phyloP scores from a whole-genome alignment of 345 rosid genomes.

The Citrus sinensis region DNA sequence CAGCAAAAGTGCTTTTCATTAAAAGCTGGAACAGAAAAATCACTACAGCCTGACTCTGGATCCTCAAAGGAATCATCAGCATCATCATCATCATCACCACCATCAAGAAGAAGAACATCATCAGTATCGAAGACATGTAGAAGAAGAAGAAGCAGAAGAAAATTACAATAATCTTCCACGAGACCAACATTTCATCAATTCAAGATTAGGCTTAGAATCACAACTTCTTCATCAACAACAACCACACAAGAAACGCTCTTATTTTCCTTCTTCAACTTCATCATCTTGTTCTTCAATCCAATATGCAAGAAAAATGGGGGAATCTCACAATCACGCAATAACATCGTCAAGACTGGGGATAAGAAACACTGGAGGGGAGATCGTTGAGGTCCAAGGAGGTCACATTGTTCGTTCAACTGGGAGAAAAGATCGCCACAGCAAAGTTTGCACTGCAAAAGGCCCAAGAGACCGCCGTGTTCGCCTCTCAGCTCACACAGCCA shows the following conservation, averaged over 20 bases:
- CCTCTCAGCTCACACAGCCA: slow-evolving; percentile 93
- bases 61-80: slow-evolving; percentile 48
- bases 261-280: slow-evolving; percentile 24
- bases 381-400: slow-evolving; percentile 93
- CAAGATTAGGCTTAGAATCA: slow-evolving; percentile 26
- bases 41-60: slow-evolving; percentile 50
- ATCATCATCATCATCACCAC: slow-evolving; percentile 11
- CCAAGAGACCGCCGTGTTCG: slow-evolving; percentile 96
- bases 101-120: background rate
- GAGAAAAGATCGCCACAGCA: slow-evolving; percentile 87
- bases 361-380: slow-evolving; percentile 52
- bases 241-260: slow-evolving; percentile 41
- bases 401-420: slow-evolving; percentile 91
- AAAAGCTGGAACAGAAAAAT: slow-evolving; percentile 56
- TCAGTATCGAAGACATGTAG: slow-evolving; percentile 30
- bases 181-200: slow-evolving; percentile 27
- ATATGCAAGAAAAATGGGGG: slow-evolving; percentile 55
- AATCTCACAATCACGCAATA: slow-evolving; percentile 41
- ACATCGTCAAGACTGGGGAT: slow-evolving; percentile 54
- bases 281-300: slow-evolving; percentile 32
- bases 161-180: slow-evolving; percentile 21
- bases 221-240: slow-evolving; percentile 16
- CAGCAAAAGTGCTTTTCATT: slow-evolving; percentile 17
- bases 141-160: slow-evolving; percentile 11
- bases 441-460: slow-evolving; percentile 92